Conservation (phyloP, 192 early-diverging fungal genomes). For the Dissophora globulifera region DNA sequence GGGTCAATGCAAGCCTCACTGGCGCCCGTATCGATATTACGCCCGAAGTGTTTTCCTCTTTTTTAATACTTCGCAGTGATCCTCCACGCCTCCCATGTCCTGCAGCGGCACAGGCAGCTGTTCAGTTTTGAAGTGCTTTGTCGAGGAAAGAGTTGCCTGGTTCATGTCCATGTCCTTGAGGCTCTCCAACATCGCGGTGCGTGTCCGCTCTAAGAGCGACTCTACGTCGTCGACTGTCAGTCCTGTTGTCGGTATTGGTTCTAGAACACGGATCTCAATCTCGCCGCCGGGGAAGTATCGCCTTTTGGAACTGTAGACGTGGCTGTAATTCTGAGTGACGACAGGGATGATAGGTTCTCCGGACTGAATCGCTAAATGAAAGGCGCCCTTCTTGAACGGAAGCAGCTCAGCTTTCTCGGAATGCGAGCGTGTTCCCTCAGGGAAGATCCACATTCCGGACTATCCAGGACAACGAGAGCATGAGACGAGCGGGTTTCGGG, state of each 20-base stretch:
- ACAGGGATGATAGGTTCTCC: conserved; percentile 87
- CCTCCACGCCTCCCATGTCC: too few relatives aligned
- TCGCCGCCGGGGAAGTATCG: conserved; percentile 60
- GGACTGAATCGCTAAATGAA: conserved; percentile 89
- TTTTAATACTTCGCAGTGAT: too few relatives aligned
- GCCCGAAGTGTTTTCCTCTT: too few relatives aligned
- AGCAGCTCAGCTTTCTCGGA: conserved; percentile 72
- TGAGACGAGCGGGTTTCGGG: too few relatives aligned
- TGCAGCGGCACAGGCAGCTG: background rate
- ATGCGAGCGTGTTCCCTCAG: conserved; percentile 89
- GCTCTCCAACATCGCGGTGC: conserved; percentile 56
- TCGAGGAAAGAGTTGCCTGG: too few relatives aligned
- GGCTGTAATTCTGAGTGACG: conserved; percentile 74
- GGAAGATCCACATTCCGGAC: conserved; percentile 85
- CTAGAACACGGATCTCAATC: conserved; percentile 64
- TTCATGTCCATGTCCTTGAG: conserved; percentile 57
- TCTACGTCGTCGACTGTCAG: conserved; percentile 57
- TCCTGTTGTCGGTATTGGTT: conserved; percentile 58
- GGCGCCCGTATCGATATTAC: too few relatives aligned
- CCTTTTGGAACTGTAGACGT: conserved; percentile 64
- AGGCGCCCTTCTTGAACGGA: conserved; percentile 97
- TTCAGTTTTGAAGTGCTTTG: background rate
- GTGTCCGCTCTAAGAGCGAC: conserved; percentile 49
- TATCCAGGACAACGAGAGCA: conserved; percentile 22
- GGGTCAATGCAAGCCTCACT: too few relatives aligned